Percentiles rank a stretch among this genome's conserved stretches.
phyloP scores from a whole-genome alignment of 1,139 yeast species.

The Protomyces gravidus region DNA sequence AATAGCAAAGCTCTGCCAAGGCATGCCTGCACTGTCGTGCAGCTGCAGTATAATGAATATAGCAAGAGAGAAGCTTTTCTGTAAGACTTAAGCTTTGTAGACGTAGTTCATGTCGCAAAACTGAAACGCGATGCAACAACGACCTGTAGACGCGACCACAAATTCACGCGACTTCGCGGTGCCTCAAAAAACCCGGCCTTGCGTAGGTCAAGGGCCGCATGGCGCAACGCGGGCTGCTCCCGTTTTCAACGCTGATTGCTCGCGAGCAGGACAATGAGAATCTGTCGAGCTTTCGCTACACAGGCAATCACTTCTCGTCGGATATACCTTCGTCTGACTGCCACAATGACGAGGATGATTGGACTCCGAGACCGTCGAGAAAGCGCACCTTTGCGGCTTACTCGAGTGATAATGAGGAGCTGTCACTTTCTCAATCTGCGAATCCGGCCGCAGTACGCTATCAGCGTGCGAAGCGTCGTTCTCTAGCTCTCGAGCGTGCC shows the following conservation, averaged over 20 bases:
- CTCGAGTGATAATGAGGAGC: slow-evolving; percentile 12
- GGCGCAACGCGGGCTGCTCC: slow-evolving; percentile 2
- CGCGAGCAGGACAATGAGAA: slow-evolving; percentile 1
- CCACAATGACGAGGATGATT: not conserved
- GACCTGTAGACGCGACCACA: too few relatives aligned
- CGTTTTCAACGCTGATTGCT: not conserved
- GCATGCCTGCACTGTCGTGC: not conserved
- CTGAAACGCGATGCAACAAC: too few relatives aligned
- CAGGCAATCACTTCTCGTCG: not conserved
- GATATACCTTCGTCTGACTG: not conserved
- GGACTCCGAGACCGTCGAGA: not conserved
- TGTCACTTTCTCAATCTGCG: slow-evolving; percentile 10
- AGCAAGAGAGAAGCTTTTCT: too few relatives aligned
- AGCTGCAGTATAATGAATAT: too few relatives aligned
- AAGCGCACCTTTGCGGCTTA: slow-evolving; percentile 24
- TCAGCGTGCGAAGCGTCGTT: not conserved
- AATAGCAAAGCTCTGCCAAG: slow-evolving; percentile 18
- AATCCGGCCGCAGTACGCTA: slow-evolving; percentile 10
- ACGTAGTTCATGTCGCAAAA: too few relatives aligned
- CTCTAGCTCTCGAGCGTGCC: not conserved
- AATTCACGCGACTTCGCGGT: too few relatives aligned
- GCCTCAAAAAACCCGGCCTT: too few relatives aligned
- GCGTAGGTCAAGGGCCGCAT: slow-evolving; percentile 1
- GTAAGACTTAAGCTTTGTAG: too few relatives aligned
- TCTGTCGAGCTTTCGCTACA: not conserved